Percentiles rank a stretch among this genome's conserved stretches.
Conservation (phyloP, 192 early-diverging fungal genomes). For the Linnemannia elongata region DNA sequence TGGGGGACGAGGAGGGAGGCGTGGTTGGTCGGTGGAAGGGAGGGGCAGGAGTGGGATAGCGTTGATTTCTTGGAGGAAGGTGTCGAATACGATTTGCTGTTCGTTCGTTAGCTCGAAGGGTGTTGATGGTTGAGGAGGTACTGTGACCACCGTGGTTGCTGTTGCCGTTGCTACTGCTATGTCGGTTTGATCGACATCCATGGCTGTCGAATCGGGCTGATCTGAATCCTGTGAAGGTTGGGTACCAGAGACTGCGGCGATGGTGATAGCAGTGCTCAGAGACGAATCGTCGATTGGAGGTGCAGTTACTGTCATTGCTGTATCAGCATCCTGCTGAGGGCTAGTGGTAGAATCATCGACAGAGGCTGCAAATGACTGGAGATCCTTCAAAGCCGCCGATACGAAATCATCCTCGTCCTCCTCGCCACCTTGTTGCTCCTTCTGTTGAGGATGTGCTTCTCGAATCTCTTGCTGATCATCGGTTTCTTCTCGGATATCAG, state of each 20-base stretch:
- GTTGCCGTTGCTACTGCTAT: not conserved
- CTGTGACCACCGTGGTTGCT: not conserved
- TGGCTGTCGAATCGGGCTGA: not conserved
- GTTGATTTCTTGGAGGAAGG: conserved; percentile 25
- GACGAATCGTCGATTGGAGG: not conserved
- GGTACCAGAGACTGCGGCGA: not conserved
- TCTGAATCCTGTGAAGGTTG: not conserved
- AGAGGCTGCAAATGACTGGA: conserved; percentile 40
- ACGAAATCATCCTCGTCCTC: conserved; percentile 23
- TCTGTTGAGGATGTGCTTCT: not conserved
- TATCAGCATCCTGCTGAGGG: not conserved
- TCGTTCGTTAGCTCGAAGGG: conserved; percentile 12
- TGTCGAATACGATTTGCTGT: conserved; percentile 26
- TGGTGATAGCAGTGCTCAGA: not conserved
- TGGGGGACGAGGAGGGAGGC: not conserved
- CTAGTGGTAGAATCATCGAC: not conserved
- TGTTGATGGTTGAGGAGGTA: not conserved
- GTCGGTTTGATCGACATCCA: not conserved
- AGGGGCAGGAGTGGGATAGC: conserved; percentile 17
- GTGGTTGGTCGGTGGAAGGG: conserved; percentile 14
- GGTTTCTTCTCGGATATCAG: not conserved
- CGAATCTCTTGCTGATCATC: not conserved
- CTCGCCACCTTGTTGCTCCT: not conserved
- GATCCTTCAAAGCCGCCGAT: conserved; percentile 24
- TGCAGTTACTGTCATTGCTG: not conserved